Base-by-base conservation (phyloP, 768 basidiomycete species). In the Strobilomyces echinocephalus region DNA sequence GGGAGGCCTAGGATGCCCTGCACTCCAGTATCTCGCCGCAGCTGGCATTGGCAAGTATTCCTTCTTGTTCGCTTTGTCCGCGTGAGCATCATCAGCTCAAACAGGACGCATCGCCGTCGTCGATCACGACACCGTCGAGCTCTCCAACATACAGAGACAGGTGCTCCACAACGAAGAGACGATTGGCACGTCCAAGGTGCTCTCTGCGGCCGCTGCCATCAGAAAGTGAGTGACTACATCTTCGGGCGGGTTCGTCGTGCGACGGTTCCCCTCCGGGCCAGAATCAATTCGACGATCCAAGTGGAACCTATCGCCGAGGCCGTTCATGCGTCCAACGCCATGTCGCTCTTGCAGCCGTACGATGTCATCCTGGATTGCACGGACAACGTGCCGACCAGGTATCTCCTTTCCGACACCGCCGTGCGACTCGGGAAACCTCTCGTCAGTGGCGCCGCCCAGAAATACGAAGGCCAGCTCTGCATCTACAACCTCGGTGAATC, bases 1-100 rank as follows among this genome's bases (percentile, higher is more conserved):
- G 15, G 97, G 97, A 0, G 97, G 97, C 9, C 77, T 99, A 12
- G 97, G 97, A 11, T 98, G 97, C 68, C 94, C 97, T 44, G 91
- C 91, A 38, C 76, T 99, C 43, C 92, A 97, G 65, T 97, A 98
- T 69, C 82, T 99, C 11, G 91, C 84, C 5, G 91, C 92, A 8
- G 88, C 91, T 14, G 97, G 97, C 24, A 79, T 98, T 54, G 95
- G 95, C 91, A 62, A 58, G 86, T 64, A 41, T 28, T 4, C 18
- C 7, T 41, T 46, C 8, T 24, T 49, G 33, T 53, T 44, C 49
- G 41, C 15, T 5, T 42, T 39, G 24, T 40, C 44, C 35, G 18
- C 43, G 12, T 49, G 46, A n/a, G n/a, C n/a, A 50, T 59, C 42
- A 61, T 46, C 43, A 45, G 35, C 18, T 24, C 31, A 35, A 48